Conservation (phyloP, 1,284 basidiomycete species). For the Tausonia pullulans region DNA sequence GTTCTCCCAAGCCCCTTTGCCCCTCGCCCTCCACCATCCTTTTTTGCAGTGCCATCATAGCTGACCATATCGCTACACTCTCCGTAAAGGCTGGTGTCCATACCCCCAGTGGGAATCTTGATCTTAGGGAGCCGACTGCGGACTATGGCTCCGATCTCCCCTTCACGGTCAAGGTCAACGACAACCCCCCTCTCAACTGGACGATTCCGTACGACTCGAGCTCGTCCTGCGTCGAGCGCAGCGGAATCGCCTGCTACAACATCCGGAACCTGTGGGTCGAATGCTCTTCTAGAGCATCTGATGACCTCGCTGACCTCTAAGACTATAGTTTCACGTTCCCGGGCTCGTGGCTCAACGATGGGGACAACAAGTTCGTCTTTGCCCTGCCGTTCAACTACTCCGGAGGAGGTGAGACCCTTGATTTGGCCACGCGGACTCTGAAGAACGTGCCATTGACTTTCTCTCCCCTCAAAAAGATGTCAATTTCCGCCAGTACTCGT, state of each 20-base stretch:
- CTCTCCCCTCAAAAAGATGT: constrained; percentile 8
- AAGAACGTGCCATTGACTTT: background rate
- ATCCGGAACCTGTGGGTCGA: constrained; percentile 12
- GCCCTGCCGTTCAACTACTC: constrained; percentile 25
- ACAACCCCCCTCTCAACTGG: constrained; percentile 20
- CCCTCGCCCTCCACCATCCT: too few species aligned
- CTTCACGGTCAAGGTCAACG: constrained; percentile 22
- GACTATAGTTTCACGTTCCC: constrained; percentile 21
- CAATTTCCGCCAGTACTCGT: constrained; percentile 17
- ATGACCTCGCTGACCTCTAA: too few species aligned
- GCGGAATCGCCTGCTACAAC: constrained; percentile 24
- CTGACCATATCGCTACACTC: background rate
- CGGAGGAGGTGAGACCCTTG: constrained; percentile 1
- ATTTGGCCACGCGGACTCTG: background rate
- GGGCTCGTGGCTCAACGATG: constrained; percentile 16
- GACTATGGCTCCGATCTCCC: constrained; percentile 18
- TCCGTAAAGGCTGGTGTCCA: constrained; percentile 18
- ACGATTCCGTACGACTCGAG: constrained; percentile 25
- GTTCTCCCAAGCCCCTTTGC: too few species aligned
- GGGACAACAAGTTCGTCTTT: constrained; percentile 22
- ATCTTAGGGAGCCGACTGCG: constrained; percentile 18
- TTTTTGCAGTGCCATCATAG: too few species aligned
- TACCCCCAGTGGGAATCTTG: constrained; percentile 24
- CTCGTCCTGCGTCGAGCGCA: constrained; percentile 23
- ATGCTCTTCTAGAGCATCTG: background rate